Percentiles rank a stretch among this genome's conserved stretches.
These are phyloP conservation scores for Actinomucor elegans DNA, from an alignment of 371 early-diverging fungal genomes.

Conservation along the genomic window DNA sequence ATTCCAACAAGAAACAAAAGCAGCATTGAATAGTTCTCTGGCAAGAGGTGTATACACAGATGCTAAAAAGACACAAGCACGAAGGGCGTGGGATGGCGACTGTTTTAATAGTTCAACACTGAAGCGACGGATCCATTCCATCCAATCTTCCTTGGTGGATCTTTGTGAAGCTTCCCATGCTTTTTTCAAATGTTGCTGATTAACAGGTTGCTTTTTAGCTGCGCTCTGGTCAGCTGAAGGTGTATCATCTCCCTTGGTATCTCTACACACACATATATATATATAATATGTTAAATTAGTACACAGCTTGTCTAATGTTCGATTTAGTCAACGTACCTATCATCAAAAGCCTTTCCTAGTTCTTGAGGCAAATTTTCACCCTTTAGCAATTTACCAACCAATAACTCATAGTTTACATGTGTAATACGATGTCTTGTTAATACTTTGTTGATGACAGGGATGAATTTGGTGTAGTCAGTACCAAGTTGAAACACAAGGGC, in stretches of 20 bases:
- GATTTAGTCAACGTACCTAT: constrained; percentile 26
- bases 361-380: constrained; percentile 79
- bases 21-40: constrained; percentile 94
- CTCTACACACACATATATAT: constrained; percentile 14
- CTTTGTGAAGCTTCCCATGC: constrained; percentile 93
- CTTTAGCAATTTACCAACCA: constrained; percentile 75
- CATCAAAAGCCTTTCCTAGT: constrained; percentile 52
- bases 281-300: too few relatives aligned
- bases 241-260: constrained; percentile 46
- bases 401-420: constrained; percentile 68
- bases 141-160: constrained; percentile 95
- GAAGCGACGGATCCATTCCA: constrained; percentile 92
- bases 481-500: constrained; percentile 85
- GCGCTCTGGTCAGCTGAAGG: constrained; percentile 55
- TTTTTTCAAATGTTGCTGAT: constrained; percentile 84
- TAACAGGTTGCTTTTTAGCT: constrained; percentile 78
- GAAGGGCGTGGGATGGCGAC: constrained; percentile 92
- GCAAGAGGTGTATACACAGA: constrained; percentile 82
- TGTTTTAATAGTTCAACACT: constrained; percentile 94
- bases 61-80: constrained; percentile 90
- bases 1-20: constrained; percentile 96
- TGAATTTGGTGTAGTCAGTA: constrained; percentile 86
- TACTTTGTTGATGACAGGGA: constrained; percentile 84
- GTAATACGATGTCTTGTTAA: constrained; percentile 66
- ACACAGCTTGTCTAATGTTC: too few relatives aligned